Evolutionary conservation across 768 basidiomycete species (phyloP), one percentile per base, ranked within the genome.

Genomic region (Sarcodon sp.): DNA sequence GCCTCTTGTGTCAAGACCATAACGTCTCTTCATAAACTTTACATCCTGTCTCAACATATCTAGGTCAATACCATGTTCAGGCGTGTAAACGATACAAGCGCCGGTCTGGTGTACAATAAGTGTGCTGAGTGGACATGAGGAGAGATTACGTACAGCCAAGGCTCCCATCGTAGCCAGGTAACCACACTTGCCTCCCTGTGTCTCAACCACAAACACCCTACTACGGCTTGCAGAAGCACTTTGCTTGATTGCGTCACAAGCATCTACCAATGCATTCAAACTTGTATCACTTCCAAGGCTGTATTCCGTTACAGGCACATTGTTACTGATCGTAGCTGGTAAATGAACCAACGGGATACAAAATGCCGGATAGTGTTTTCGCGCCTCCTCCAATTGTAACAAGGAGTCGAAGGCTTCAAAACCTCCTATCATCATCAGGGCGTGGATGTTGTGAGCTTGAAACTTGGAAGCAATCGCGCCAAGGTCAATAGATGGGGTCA

Each of bases 211-310:
- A 61, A 99, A 99, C 50, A 97, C 96, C 38, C 96, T 72, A 63
- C 98, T 92, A 53, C 96, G 66, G 59, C 91, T 96, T 4, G 96
- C 94, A 48, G 87, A 87, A 8, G 96, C 96, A 59, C 90, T 93
- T 72, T 99, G 96, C 69, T 93, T 96, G 68, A 99, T 97, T 37
- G 93, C 83, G 65, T 99, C 96, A 61, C 94, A 98, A 6, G 96
- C 96, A 51, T 93, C 89, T 47, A 98, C 92, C 32, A 99, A 72
- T 3, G 93, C 92, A 63, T 98, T 99, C 72, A 99, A 69, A 63
- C 87, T 88, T n/a, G 96, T 99, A 60, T 99, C 96, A 56, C 83
- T 86, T 43, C 96, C 96, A 51, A 99, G 67, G 62, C 89, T 93
- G 66, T 87, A 90, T 61, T 98, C 93, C 44, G 94, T 97, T 71